Evolutionary conservation across 2,329 filamentous ascomycete genomes (phyloP).

Genomic region (Aspergillus neotritici): DNA sequence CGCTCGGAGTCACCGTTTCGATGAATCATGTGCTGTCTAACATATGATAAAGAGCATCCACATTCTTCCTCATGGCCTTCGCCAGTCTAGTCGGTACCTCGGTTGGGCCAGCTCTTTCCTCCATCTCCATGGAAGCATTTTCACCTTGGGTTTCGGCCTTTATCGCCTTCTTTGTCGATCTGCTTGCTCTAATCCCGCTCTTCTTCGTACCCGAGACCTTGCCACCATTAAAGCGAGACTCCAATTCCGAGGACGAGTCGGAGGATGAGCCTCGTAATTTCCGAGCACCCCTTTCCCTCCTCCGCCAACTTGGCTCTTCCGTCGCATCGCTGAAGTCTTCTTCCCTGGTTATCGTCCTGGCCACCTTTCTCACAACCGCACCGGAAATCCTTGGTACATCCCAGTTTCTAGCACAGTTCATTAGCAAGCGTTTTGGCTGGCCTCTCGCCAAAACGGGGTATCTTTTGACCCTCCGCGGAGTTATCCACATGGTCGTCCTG

Average conservation of each 20-base stretch:
- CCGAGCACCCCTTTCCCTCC: not conserved
- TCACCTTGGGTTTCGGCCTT: slow-evolving; percentile 1
- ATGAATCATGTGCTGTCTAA: not conserved
- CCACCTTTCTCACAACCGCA: slow-evolving; percentile 1
- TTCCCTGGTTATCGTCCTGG: not conserved
- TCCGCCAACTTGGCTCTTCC: not conserved
- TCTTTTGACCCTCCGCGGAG: not conserved
- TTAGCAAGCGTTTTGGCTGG: slow-evolving; percentile 4
- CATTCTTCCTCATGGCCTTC: not conserved
- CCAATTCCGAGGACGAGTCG: not conserved
- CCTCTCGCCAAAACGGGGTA: slow-evolving; percentile 1
- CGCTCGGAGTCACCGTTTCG: not conserved
- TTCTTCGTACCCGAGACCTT: not conserved
- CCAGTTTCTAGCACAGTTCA: not conserved
- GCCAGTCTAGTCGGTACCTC: not conserved
- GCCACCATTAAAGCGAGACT: not conserved
- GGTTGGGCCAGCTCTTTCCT: not conserved
- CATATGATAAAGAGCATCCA: not conserved
- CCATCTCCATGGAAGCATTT: not conserved
- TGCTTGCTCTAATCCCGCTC: not conserved
- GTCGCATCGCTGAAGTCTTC: not conserved
- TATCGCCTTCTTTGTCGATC: not conserved
- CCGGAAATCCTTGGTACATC: slow-evolving; percentile 1
- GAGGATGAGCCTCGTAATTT: not conserved
- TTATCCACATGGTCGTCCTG: not conserved